phyloP scores from a whole-genome alignment of 768 basidiomycete species.

The Kwoniella sp. region DNA sequence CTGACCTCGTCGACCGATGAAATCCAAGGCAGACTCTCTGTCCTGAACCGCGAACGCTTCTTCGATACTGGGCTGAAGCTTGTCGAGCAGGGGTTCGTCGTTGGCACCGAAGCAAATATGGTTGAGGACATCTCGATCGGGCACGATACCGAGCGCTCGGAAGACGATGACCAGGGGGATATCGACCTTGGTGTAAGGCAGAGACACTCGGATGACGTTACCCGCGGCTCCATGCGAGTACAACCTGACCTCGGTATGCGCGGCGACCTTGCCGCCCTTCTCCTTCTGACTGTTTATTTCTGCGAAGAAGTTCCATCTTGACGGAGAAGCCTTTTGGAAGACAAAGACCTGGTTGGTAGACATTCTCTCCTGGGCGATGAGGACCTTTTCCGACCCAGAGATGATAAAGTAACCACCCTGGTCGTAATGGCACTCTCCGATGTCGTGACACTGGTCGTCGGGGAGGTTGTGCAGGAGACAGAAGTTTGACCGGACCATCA shows the following conservation, averaged over 20 bases:
- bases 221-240: conserved; percentile 73
- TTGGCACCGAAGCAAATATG: conserved; percentile 98
- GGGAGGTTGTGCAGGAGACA: conserved; percentile 78
- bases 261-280: conserved; percentile 96
- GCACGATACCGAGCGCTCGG: conserved; percentile 93
- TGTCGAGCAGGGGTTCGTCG: conserved; percentile 92
- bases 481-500: conserved; percentile 94
- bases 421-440: conserved; percentile 98
- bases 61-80: conserved; percentile 97
- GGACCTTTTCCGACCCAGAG: conserved; percentile 98
- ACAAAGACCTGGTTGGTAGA: conserved; percentile 99
- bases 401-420: conserved; percentile 98
- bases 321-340: conserved; percentile 94
- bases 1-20: conserved; percentile 89
- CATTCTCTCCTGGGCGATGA: conserved; percentile 99
- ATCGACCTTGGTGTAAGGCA: conserved; percentile 97
- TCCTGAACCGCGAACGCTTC: conserved; percentile 98
- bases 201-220: conserved; percentile 88
- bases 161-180: conserved; percentile 99
- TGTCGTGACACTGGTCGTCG: conserved; percentile 76
- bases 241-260: conserved; percentile 97
- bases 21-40: conserved; percentile 75
- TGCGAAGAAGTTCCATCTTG: conserved; percentile 73
- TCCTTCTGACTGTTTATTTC: conserved; percentile 97
- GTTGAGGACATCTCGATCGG: conserved; percentile 93